These are phyloP conservation scores for Debaryomycetaceae sp. DNA, from an alignment of 1,139 yeast species.

Conservation along the genomic window DNA sequence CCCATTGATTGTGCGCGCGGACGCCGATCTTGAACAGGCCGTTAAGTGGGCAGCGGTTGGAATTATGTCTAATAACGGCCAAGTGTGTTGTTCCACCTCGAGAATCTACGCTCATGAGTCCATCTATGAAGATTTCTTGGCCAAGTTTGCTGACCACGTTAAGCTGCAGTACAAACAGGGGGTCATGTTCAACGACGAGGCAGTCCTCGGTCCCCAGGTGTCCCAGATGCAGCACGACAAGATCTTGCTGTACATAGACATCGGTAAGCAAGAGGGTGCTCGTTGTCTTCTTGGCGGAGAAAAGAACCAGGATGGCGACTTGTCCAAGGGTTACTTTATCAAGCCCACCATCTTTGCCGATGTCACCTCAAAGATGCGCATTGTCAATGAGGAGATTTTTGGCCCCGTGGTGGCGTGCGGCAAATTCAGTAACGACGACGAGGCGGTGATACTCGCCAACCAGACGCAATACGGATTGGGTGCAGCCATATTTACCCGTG, in stretches of 20 bases:
- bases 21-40: conserved; percentile 73
- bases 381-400: conserved; percentile 55
- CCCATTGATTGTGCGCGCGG: conserved; percentile 67
- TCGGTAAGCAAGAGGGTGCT: conserved; percentile 57
- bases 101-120: conserved; percentile 42
- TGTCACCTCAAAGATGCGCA: conserved; percentile 47
- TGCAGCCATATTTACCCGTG: conserved; percentile 75
- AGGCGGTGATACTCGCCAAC: conserved; percentile 48
- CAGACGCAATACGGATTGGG: conserved; percentile 55
- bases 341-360: conserved; percentile 55
- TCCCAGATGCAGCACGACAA: conserved; percentile 65
- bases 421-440: conserved; percentile 49
- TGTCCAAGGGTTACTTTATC: conserved; percentile 44
- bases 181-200: conserved; percentile 50
- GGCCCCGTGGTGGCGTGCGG: conserved; percentile 58
- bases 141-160: conserved; percentile 30
- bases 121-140: conserved; percentile 47
- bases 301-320: conserved; percentile 30
- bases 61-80: conserved; percentile 69
- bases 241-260: conserved; percentile 45
- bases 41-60: conserved; percentile 86
- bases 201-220: conserved; percentile 77
- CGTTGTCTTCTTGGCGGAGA: conserved; percentile 45
- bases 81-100: conserved; percentile 45
- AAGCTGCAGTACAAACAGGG: conserved; percentile 52